phyloP scores from a whole-genome alignment of 768 basidiomycete species.

The Russula foetens region DNA sequence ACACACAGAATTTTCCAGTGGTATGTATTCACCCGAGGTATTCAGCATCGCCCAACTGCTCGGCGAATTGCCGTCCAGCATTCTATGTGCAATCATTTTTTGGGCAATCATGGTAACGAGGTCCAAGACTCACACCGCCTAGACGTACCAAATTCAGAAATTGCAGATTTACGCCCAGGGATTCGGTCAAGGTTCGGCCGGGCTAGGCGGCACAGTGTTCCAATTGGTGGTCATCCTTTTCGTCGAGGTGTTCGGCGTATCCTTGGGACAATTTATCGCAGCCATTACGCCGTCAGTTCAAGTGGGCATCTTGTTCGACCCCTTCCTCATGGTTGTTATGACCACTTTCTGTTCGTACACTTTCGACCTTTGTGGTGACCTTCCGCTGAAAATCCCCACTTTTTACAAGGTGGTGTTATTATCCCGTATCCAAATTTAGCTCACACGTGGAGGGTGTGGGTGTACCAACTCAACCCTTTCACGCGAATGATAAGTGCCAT shows the following conservation, averaged over 20 bases:
- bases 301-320: conserved; percentile 70
- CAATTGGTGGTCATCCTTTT: conserved; percentile 62
- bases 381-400: not conserved
- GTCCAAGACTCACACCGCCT: conserved; percentile 4
- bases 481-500: conserved; percentile 65
- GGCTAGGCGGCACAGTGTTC: conserved; percentile 59
- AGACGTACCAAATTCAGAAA: not conserved
- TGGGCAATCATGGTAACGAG: conserved; percentile 58
- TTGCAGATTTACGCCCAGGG: conserved; percentile 51
- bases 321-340: conserved; percentile 58
- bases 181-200: conserved; percentile 54
- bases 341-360: conserved; percentile 48
- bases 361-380: not conserved
- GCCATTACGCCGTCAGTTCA: conserved; percentile 71
- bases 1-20: conserved; percentile 59
- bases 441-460: conserved; percentile 68
- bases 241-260: conserved; percentile 65
- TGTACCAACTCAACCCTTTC: conserved; percentile 66
- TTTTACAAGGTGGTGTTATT: conserved; percentile 47
- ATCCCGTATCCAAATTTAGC: conserved; percentile 59
- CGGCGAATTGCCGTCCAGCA: conserved; percentile 72
- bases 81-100: conserved; percentile 64
- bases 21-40: conserved; percentile 80
- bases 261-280: conserved; percentile 66
- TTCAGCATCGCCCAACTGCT: conserved; percentile 78